A percentile compares a stretch with the other conserved stretches of the same genome.
phyloP scores from a whole-genome alignment of 495 filamentous ascomycete species.

The Annulohypoxylon stygium region DNA sequence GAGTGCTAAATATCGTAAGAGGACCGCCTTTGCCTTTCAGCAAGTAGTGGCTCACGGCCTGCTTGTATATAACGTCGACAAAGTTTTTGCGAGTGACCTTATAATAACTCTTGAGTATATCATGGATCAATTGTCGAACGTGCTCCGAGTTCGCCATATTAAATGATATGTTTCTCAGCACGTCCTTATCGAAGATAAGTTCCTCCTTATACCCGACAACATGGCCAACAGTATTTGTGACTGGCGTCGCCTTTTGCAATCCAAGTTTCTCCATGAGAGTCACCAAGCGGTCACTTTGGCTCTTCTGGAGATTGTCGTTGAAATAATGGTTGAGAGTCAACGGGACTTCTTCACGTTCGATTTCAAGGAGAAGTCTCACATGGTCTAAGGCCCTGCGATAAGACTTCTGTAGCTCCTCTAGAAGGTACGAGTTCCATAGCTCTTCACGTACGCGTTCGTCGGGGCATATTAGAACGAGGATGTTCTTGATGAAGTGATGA shows the following conservation, averaged over 20 bases:
- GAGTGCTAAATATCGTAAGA: conserved; percentile 41
- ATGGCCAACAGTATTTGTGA: not conserved
- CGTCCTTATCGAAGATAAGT: conserved; percentile 12
- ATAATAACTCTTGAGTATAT: conserved; percentile 72
- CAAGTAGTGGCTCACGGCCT: conserved; percentile 54
- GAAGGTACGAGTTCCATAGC: conserved; percentile 56
- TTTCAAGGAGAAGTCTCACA: conserved; percentile 56
- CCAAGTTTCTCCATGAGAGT: conserved; percentile 33
- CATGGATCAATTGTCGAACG: conserved; percentile 66
- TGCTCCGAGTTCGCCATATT: conserved; percentile 63
- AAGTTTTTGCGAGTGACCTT: conserved; percentile 69
- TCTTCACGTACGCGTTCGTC: conserved; percentile 56
- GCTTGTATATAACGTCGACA: conserved; percentile 65
- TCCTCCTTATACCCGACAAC: not conserved
- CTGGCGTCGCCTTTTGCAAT: not conserved
- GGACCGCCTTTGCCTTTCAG: conserved; percentile 43
- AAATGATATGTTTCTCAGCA: conserved; percentile 39
- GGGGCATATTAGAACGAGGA: conserved; percentile 54
- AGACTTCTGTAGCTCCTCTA: conserved; percentile 49
- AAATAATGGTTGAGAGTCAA: conserved; percentile 69
- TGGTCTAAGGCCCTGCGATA: conserved; percentile 26
- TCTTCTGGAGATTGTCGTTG: conserved; percentile 61
- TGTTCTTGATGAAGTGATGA: conserved; percentile 60
- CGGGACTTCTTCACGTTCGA: conserved; percentile 62
- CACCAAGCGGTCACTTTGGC: conserved; percentile 48